These are phyloP conservation scores for Dendrobium chrysotoxum DNA, from an alignment of 106 monocot genomes.

Conservation along the genomic window DNA sequence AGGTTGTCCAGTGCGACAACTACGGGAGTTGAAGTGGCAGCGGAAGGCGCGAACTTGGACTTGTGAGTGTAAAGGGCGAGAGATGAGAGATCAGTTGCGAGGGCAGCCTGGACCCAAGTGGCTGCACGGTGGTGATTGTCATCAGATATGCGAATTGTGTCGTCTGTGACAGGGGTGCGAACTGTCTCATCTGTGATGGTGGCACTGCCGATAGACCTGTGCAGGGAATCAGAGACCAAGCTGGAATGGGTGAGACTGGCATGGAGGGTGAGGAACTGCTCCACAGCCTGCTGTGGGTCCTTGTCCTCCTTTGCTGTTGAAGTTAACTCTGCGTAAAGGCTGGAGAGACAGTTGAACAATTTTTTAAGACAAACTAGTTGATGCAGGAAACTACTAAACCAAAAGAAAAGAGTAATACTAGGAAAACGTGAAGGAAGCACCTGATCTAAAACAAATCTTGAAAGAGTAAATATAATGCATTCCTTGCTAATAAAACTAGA, in stretches of 20 bases:
- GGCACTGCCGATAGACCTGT: background rate
- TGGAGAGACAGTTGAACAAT: slow-evolving; percentile 13
- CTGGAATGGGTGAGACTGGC: slow-evolving; percentile 28
- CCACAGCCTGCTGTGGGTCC: slow-evolving; percentile 52
- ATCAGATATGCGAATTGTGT: slow-evolving; percentile 17
- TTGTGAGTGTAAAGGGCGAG: slow-evolving; percentile 41
- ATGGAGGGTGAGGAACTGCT: slow-evolving; percentile 72
- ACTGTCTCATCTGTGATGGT: slow-evolving; percentile 17
- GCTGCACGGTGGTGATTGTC: slow-evolving; percentile 30
- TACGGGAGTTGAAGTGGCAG: slow-evolving; percentile 3
- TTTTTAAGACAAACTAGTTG: background rate
- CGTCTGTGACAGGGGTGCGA: slow-evolving; percentile 22
- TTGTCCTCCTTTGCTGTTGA: slow-evolving; percentile 51
- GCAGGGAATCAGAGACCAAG: slow-evolving; percentile 44
- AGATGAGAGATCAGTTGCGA: slow-evolving; percentile 53
- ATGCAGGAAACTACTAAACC: background rate
- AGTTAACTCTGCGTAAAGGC: slow-evolving; percentile 68
- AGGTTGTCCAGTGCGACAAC: slow-evolving; percentile 39
- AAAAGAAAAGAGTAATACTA: no score
- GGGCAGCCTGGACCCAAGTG: slow-evolving; percentile 38
- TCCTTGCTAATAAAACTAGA: no score
- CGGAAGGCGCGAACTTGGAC: slow-evolving; percentile 8
- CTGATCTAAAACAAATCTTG: no score
- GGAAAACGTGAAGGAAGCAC: no score
- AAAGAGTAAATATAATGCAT: no score